Evolutionary conservation across 2,329 filamentous ascomycete genomes (phyloP).

Genomic region (Claviceps pazoutovae): DNA sequence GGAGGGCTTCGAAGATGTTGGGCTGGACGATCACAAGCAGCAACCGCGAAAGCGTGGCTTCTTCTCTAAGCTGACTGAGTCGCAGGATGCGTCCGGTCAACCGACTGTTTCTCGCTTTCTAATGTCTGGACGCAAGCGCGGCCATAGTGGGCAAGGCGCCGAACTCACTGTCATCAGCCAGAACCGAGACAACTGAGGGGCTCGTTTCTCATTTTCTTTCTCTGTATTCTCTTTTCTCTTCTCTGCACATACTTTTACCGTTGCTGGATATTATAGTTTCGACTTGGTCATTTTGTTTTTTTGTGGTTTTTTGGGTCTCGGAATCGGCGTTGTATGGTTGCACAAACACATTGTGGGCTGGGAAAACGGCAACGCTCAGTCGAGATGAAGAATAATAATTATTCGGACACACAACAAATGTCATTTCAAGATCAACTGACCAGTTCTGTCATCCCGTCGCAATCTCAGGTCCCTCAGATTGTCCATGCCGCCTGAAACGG

Average conservation of each 20-base stretch:
- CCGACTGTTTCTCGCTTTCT: conserved; percentile 44
- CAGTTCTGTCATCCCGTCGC: too few species aligned
- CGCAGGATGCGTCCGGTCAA: conserved; percentile 23
- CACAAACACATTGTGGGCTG: too few species aligned
- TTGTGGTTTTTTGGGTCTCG: neutral
- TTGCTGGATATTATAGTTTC: neutral
- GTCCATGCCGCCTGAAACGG: too few species aligned
- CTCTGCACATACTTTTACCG: neutral
- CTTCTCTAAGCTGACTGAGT: conserved; percentile 62
- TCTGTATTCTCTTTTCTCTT: neutral
- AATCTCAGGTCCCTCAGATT: too few species aligned
- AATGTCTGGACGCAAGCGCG: conserved; percentile 57
- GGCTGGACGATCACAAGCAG: conserved; percentile 59
- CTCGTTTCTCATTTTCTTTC: neutral
- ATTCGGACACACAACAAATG: too few species aligned
- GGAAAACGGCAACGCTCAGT: too few species aligned
- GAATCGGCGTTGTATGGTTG: too few species aligned
- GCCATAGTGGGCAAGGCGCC: conserved; percentile 48
- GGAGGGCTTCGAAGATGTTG: conserved; percentile 81
- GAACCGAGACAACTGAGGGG: conserved; percentile 14
- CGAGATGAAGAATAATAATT: too few species aligned
- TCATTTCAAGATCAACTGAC: too few species aligned
- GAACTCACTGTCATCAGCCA: conserved; percentile 54
- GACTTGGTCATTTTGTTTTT: neutral
- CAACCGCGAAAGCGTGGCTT: conserved; percentile 48